Base-by-base conservation (phyloP, 352 stramenopile species). In the Achlya hypogyna region DNA sequence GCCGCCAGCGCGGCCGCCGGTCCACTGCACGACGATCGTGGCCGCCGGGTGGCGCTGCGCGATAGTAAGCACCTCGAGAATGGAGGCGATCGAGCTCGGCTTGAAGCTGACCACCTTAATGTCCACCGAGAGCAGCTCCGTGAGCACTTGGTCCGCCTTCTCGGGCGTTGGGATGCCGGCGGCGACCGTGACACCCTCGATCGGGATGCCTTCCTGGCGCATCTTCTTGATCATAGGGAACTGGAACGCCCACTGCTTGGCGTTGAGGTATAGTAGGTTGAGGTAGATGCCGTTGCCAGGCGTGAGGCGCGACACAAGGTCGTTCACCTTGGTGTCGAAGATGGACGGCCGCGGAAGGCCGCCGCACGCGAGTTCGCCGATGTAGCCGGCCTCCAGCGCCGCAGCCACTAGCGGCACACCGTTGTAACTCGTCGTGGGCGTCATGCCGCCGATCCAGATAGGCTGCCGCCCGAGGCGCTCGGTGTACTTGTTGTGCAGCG, bases 251-350 rank as follows among this genome's bases (percentile, higher is more conserved):
- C 86, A 95, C 69, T 93, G 86, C 74, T 91, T 90, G 20, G 82
- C 76, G 72, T 95, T 96, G 40, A 96, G 52, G 69, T 93, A 95
- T n/a, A 96, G 67, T 86, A 96, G 89, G 74, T 94, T 93, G 63
- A 95, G 87, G 29, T 78, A 72, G 52, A 96, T 83, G 27, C 83
- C 86, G 28, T 79, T 69, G 18, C 86, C 87, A 9, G 86, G 84
- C 28, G 81, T 79, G 53, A 93, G 74, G 75, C 90, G 92, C 28
- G 68, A 76, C 8, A 88, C 75, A 14, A 94, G 76, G 49, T 89
- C 75, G 16, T 70, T 72, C 62, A 96, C 78, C 10, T 74, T 76
- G 12, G 65, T 51, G 51, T 91, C 80, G 59, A 96, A 96, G 58
- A 91, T 82, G 56, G 78, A 75, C 0, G 81, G 84, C 4, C 77